A percentile compares a stretch with the other conserved stretches of the same genome.
Conservation (phyloP, 345 rosid species). For the Arabidopsis suecica region DNA sequence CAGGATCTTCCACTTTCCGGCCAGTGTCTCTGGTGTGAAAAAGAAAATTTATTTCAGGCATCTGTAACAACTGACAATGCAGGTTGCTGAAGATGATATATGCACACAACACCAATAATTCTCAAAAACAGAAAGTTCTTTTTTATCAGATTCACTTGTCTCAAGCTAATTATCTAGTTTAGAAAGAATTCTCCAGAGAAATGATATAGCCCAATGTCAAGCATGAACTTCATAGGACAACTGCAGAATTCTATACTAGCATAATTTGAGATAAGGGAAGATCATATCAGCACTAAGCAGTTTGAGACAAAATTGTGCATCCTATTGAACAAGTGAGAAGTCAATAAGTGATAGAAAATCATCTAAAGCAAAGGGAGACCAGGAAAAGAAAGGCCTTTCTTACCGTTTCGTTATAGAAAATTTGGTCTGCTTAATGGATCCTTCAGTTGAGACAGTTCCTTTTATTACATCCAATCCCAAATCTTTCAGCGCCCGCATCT, state of each 20-base stretch:
- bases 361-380: constrained; percentile 6
- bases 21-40: constrained; percentile 69
- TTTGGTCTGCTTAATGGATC: constrained; percentile 77
- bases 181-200: background rate
- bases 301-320: constrained; percentile 4
- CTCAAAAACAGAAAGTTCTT: background rate
- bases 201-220: background rate
- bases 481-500: constrained; percentile 89
- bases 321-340: constrained; percentile 1
- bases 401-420: constrained; percentile 75
- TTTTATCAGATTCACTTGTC: constrained; percentile 8
- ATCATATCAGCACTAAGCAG: constrained; percentile 14
- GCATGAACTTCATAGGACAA: background rate
- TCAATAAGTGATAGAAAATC: constrained; percentile 1
- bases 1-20: constrained; percentile 98
- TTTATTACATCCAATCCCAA: constrained; percentile 88
- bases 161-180: background rate
- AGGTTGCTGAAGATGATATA: constrained; percentile 17
- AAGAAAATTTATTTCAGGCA: constrained; percentile 8
- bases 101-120: background rate
- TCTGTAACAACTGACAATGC: background rate
- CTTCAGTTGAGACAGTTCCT: constrained; percentile 83
- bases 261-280: background rate
- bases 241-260: background rate
- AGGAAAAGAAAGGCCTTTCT: constrained; percentile 45